Percentiles rank a stretch among this genome's conserved stretches.
phyloP scores from a whole-genome alignment of 768 basidiomycete genomes.

The Tylopilus sp. region DNA sequence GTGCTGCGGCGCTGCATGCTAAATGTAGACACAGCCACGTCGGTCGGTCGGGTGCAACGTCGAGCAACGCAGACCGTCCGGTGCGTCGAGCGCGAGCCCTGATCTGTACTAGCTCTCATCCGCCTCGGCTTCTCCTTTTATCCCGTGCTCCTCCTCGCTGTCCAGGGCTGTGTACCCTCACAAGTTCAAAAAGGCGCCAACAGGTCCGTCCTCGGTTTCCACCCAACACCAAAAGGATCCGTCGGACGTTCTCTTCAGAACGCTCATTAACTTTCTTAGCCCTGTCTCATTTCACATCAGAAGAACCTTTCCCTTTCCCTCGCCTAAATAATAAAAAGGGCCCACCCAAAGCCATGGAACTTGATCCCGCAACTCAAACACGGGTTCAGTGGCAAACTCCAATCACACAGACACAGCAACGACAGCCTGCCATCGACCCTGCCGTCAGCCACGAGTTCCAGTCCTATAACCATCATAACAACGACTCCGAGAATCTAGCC shows the following conservation, averaged over 20 bases:
- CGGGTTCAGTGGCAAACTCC: constrained; percentile 33
- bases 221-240: constrained; percentile 13
- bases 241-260: constrained; percentile 28
- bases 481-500: constrained; percentile 22
- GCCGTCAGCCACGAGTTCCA: constrained; percentile 33
- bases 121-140: constrained; percentile 11
- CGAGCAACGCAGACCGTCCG: constrained; percentile 10
- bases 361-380: constrained; percentile 32
- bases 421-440: constrained; percentile 32
- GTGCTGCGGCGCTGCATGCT: constrained; percentile 35
- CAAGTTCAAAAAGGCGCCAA: constrained; percentile 18
- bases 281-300: constrained; percentile 29
- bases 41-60: constrained; percentile 36
- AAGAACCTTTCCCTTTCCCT: constrained; percentile 33
- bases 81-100: constrained; percentile 3
- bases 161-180: constrained; percentile 16
- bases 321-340: constrained; percentile 37
- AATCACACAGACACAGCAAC: constrained; percentile 34
- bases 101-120: constrained; percentile 3
- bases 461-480: constrained; percentile 29
- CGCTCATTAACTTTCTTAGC: constrained; percentile 24
- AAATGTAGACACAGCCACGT: constrained; percentile 35
- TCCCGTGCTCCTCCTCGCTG: not conserved
- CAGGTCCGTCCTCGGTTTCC: constrained; percentile 9
- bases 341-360: constrained; percentile 31